Evolutionary conservation across 2,329 filamentous ascomycete species (phyloP), one percentile per base, ranked within the genome.

Genomic region (Colletotrichum somersetense): DNA sequence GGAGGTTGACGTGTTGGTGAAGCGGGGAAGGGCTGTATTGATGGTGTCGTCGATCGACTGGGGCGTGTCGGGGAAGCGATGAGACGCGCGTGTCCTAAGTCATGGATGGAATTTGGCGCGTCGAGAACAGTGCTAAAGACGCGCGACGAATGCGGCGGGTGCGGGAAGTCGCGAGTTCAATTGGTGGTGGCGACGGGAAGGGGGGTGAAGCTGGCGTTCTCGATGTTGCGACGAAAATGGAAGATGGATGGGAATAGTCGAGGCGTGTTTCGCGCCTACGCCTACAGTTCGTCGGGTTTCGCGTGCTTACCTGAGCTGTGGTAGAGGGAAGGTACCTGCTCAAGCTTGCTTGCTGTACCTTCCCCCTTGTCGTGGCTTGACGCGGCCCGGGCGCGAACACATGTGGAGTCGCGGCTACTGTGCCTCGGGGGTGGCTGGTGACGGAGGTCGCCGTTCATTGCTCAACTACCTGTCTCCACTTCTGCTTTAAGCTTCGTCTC

Each of bases 291-390:
- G 48, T 72, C 70, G 66, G 69, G 70, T 72, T 69, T 70, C 70
- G 70, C 70, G 70, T 72, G 70, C 70, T 72, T 72, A 72, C 70
- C 66, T 72, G 70, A 72, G 70, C 69, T 72, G 53, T 64, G 69
- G 66, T 40, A 65, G 62, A 61, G 59, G 59, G 52, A 56, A 57
- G 57, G 56, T 52, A 62, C 65, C 57, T 67, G 55, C 16, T 44
- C 33, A 44, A 55, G 20, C 44, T 68, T 46, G 67, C 35, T 56
- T 48, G 56, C 66, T 57, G 50, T 55, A 71, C 58, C 68, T 53
- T 67, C 70, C 33, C 58, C 61, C 66, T 69, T 62, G 68, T 71
- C 57, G 64, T 67, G 69, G 59, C 66, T 64, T 55, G 26, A n/a
- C 12, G 56, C 57, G 64, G 68, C 26, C 68, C 57, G 57, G 57